phyloP scores from a whole-genome alignment of 805 yeast genomes.

The Cyberlindnera saturnus region DNA sequence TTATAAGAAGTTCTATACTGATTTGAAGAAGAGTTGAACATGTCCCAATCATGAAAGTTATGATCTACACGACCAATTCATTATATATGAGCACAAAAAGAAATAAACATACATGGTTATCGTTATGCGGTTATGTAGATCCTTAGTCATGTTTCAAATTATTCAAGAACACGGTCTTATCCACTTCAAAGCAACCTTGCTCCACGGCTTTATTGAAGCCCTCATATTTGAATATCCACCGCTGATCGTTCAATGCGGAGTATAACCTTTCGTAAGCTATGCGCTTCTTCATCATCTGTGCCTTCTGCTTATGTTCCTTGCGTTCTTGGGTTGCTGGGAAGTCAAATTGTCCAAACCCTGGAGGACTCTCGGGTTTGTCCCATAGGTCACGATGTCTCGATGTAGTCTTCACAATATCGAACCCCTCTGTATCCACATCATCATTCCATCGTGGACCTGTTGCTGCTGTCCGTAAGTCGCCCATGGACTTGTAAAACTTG shows the following conservation, averaged over 20 bases:
- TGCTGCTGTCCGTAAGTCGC: slow-evolving; percentile 17
- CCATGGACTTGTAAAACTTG: slow-evolving; percentile 26
- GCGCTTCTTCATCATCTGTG: slow-evolving; percentile 28
- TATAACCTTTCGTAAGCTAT: slow-evolving; percentile 39
- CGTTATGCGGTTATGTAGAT: neutral
- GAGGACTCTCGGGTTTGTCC: slow-evolving; percentile 42
- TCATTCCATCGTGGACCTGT: slow-evolving; percentile 26
- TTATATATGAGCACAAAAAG: neutral
- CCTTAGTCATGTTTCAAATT: slow-evolving; percentile 7
- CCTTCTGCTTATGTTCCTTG: slow-evolving; percentile 30
- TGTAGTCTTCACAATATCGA: slow-evolving; percentile 16
- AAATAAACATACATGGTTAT: neutral
- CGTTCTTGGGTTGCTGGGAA: slow-evolving; percentile 54
- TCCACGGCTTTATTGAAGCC: slow-evolving; percentile 33
- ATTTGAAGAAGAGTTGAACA: slow-evolving; percentile 16
- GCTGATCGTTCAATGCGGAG: slow-evolving; percentile 36
- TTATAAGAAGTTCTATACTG: slow-evolving; percentile 33
- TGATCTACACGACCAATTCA: slow-evolving; percentile 1
- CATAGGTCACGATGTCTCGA: slow-evolving; percentile 23
- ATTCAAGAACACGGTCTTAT: slow-evolving; percentile 16
- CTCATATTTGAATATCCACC: slow-evolving; percentile 40
- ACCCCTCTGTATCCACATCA: slow-evolving; percentile 1
- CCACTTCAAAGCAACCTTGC: slow-evolving; percentile 26
- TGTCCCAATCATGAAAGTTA: neutral
- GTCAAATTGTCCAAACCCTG: slow-evolving; percentile 54